Evolutionary conservation across 73 alveolate species (phyloP).

Genomic region (Tetrahymena borealis): DNA sequence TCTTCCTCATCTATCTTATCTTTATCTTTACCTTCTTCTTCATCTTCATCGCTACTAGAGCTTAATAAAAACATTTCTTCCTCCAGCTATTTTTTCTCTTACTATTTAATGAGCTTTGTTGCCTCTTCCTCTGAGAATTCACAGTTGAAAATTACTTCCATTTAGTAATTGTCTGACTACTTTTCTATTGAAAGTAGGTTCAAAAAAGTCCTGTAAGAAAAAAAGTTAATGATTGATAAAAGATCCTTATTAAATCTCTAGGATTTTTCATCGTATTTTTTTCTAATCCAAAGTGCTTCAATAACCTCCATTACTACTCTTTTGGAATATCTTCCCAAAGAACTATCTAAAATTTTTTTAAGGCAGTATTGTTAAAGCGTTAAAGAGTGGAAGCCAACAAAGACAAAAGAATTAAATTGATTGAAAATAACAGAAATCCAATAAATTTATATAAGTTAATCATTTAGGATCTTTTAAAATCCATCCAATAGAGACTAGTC

Average conservation of each 20-base stretch:
- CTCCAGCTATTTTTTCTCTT: neutral
- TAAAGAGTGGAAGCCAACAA: neutral
- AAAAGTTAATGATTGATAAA: neutral
- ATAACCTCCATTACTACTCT: neutral
- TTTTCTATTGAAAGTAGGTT: neutral
- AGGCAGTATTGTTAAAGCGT: neutral
- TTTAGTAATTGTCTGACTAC: neutral
- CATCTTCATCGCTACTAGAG: neutral
- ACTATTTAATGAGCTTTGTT: neutral
- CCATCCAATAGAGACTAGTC: neutral
- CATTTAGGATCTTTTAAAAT: neutral
- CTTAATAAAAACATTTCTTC: neutral
- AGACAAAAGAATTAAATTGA: neutral
- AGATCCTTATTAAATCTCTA: neutral
- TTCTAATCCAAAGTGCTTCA: neutral
- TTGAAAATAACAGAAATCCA: neutral
- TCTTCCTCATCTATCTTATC: neutral
- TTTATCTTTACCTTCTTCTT: neutral
- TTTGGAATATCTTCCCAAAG: neutral
- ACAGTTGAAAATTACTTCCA: neutral
- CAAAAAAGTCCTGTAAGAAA: neutral
- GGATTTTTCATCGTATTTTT: neutral
- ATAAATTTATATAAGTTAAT: neutral
- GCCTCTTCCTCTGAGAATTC: neutral
- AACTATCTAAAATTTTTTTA: neutral